These are phyloP conservation scores for Trametes punicea DNA, from an alignment of 768 basidiomycete species.

Conservation along the genomic window DNA sequence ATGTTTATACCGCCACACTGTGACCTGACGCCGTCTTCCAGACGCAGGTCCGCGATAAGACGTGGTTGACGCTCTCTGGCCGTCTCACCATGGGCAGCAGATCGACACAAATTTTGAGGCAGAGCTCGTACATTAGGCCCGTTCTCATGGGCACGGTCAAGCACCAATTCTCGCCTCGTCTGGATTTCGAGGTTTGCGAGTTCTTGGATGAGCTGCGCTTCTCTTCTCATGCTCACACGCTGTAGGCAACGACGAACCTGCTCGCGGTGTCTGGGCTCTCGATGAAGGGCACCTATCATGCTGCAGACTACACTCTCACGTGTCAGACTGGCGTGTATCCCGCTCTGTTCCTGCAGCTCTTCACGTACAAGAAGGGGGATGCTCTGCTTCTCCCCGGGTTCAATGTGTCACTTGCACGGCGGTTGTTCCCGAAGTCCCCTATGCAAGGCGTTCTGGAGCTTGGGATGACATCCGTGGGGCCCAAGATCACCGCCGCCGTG, in stretches of 20 bases:
- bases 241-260: constrained; percentile 24
- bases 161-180: constrained; percentile 72
- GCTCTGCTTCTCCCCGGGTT: constrained; percentile 32
- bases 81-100: constrained; percentile 28
- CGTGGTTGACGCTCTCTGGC: constrained; percentile 39
- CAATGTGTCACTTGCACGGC: constrained; percentile 45
- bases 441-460: constrained; percentile 45
- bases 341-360: constrained; percentile 12
- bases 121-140: neutral
- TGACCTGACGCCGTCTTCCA: constrained; percentile 26
- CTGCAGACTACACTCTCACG: constrained; percentile 43
- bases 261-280: constrained; percentile 15
- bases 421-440: constrained; percentile 48
- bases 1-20: neutral
- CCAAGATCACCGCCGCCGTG: constrained; percentile 40
- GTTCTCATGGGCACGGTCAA: constrained; percentile 64
- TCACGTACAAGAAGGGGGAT: constrained; percentile 6
- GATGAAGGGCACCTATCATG: constrained; percentile 41
- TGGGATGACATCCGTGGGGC: constrained; percentile 36
- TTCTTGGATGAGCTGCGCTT: neutral
- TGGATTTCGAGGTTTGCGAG: constrained; percentile 37
- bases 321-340: constrained; percentile 23
- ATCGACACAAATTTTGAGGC: neutral
- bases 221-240: neutral
- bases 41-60: constrained; percentile 48